These are phyloP conservation scores for Chlorella sp. DNA, from an alignment of 139 green algal genomes.

Conservation along the genomic window DNA sequence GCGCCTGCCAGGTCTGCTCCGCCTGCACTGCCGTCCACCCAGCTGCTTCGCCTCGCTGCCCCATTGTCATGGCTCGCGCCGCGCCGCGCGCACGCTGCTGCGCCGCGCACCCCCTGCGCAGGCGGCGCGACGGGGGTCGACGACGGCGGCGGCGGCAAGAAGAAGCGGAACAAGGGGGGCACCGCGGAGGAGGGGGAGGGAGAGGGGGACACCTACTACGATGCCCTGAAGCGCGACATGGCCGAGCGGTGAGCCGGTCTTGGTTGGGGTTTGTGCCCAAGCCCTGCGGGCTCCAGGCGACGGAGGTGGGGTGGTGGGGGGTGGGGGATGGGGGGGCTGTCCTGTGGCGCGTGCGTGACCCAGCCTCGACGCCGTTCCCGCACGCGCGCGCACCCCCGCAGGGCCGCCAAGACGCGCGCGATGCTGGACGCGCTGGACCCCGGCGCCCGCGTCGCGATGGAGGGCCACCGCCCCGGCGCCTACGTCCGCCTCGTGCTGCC, in stretches of 20 bases:
- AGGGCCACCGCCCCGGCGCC: slow-evolving; percentile 69
- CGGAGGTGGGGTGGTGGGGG: too few relatives aligned
- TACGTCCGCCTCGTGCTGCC: slow-evolving; percentile 90
- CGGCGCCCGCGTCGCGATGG: slow-evolving; percentile 73
- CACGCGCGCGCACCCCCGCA: too few relatives aligned
- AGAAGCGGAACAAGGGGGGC: slow-evolving; percentile 31
- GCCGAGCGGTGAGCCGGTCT: too few relatives aligned
- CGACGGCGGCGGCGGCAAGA: slow-evolving; percentile 10
- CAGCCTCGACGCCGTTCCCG: too few relatives aligned
- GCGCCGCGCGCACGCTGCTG: background rate
- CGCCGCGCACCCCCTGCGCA: background rate
- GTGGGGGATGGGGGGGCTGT: too few relatives aligned
- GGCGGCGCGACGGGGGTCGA: slow-evolving; percentile 38
- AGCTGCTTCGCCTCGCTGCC: background rate
- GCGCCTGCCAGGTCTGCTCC: too few relatives aligned
- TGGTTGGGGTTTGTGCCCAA: too few relatives aligned
- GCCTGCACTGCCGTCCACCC: too few relatives aligned
- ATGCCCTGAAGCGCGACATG: slow-evolving; percentile 89
- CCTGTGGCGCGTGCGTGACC: too few relatives aligned
- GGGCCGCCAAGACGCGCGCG: slow-evolving; percentile 50
- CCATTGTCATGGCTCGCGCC: background rate
- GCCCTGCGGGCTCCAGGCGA: too few relatives aligned
- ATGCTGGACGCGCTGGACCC: slow-evolving; percentile 81
- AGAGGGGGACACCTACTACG: slow-evolving; percentile 85
- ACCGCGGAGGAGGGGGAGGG: slow-evolving; percentile 27